Conservation (phyloP, 1,139 yeast genomes). For the Hyphopichia khmerensis region DNA sequence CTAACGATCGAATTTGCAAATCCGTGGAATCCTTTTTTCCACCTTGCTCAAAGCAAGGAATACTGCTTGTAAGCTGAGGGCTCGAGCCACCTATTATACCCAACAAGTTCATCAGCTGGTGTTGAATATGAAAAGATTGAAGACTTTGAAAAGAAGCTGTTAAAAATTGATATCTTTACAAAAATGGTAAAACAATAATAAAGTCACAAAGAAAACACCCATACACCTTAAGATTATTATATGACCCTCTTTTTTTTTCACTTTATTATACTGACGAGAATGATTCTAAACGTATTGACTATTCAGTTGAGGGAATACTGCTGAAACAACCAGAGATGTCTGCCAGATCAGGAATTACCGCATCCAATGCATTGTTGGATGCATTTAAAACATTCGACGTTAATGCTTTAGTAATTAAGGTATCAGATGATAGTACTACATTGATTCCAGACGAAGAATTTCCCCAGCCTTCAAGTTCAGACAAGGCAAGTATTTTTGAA, state of each 20-base stretch:
- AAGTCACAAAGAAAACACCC: background rate
- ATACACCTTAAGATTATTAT: too few relatives aligned
- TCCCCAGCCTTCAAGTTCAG: slow-evolving; percentile 20
- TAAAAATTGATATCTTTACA: background rate
- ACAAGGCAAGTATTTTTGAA: slow-evolving; percentile 36
- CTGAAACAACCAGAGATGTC: slow-evolving; percentile 44
- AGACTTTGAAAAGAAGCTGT: background rate
- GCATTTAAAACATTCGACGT: slow-evolving; percentile 23
- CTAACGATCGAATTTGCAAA: slow-evolving; percentile 55
- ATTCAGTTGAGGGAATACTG: background rate
- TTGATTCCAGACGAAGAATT: slow-evolving; percentile 41
- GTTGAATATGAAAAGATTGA: background rate
- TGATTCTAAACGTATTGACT: too few relatives aligned
- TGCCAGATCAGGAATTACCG: slow-evolving; percentile 67
- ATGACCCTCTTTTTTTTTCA: too few relatives aligned
- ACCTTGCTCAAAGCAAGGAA: slow-evolving; percentile 51
- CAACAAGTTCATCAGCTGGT: background rate
- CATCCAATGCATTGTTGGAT: slow-evolving; percentile 43
- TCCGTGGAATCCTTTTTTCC: slow-evolving; percentile 54
- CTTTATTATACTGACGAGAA: too few relatives aligned
- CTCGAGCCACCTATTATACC: background rate
- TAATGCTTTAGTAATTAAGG: slow-evolving; percentile 36
- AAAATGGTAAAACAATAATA: slow-evolving; percentile 1
- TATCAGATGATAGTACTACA: slow-evolving; percentile 46
- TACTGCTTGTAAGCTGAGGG: slow-evolving; percentile 9